Base-by-base conservation (phyloP, 345 rosid species). In the Hypericum androsaemum region DNA sequence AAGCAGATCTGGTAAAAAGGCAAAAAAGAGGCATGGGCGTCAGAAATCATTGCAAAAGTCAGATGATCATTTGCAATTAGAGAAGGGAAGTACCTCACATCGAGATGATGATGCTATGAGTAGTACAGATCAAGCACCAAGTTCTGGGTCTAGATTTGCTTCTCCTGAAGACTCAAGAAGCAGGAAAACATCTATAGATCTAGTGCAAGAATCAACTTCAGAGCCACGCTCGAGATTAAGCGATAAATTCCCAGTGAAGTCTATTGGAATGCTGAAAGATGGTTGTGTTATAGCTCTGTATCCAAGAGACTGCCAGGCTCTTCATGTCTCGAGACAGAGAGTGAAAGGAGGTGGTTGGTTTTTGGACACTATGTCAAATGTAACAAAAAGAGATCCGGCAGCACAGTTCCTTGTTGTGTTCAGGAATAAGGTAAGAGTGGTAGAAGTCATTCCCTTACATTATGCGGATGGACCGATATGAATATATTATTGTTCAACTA, bases 271-370 rank as follows among this genome's bases (percentile, higher is more conserved):
- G 63, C 79, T 86, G 65, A 94, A 84, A 75, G 95, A 94, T 66
- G 97, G 99, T 45, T 75, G 64, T 65, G 94, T 94, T 43, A 69
- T 94, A 69, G 97, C 97, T 50, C 65, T 94, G 48, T 80, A 88
- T 58, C 81, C 84, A 11, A 94, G 82, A 79, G 97, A 84, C 62
- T 62, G 55, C 39, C 64, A 81, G 13, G 76, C 77, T 4, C 83
- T 88, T 50, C 92, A 88, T 63, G 83, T 94, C 47, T 84, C 99
- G 46, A 77, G 97, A 66, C 95, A 86, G 74, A 82, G 97, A 74
- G 83, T 74, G 43, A 94, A 83, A 84, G 95, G 92, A 8, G 97
- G 97, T 52, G 97, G 99, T 46, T 94, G 99, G 99, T 79, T 88
- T 79, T 75, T 94, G 3, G 97, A 88, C 61, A 63, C 84, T 16